phyloP scores from a whole-genome alignment of 2,329 filamentous ascomycete species.

The Byssothecium circinans region DNA sequence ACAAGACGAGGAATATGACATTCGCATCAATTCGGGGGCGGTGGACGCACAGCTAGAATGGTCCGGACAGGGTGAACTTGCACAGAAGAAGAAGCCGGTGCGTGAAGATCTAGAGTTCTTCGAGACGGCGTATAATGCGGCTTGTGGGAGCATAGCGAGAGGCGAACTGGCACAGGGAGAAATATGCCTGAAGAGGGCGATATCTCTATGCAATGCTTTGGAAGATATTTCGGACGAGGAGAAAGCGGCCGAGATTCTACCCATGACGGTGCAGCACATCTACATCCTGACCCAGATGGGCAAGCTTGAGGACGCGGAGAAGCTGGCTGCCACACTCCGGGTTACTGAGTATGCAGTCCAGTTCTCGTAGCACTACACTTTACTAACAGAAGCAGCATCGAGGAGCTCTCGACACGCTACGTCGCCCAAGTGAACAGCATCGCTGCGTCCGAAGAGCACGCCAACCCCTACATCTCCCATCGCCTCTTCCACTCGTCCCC shows the following conservation, averaged over 20 bases:
- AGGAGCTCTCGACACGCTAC: slow-evolving; percentile 66
- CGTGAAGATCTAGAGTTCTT: slow-evolving; percentile 72
- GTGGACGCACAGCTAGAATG: slow-evolving; percentile 73
- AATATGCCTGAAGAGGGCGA: slow-evolving; percentile 69
- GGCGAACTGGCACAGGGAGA: slow-evolving; percentile 67
- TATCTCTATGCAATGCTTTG: slow-evolving; percentile 69
- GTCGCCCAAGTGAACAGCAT: slow-evolving; percentile 69
- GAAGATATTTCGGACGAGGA: slow-evolving; percentile 75
- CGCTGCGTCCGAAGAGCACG: slow-evolving; percentile 48
- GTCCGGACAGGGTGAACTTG: slow-evolving; percentile 59
- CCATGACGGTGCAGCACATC: slow-evolving; percentile 75
- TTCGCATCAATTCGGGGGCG: slow-evolving; percentile 75
- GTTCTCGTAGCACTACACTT: neutral
- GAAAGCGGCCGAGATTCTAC: slow-evolving; percentile 71
- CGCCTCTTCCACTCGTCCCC: slow-evolving; percentile 61
- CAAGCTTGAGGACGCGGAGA: slow-evolving; percentile 65
- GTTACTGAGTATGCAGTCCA: slow-evolving; percentile 57
- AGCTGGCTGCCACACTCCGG: slow-evolving; percentile 64
- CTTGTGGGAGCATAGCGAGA: slow-evolving; percentile 70
- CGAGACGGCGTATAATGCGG: slow-evolving; percentile 79
- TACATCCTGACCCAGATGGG: slow-evolving; percentile 71
- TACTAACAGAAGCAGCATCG: slow-evolving; percentile 53
- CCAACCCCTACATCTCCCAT: slow-evolving; percentile 70
- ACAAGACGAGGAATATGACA: slow-evolving; percentile 70
- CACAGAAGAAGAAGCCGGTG: slow-evolving; percentile 57